These are phyloP conservation scores for Xeromyces bisporus DNA, from an alignment of 495 filamentous ascomycete genomes.

Conservation along the genomic window DNA sequence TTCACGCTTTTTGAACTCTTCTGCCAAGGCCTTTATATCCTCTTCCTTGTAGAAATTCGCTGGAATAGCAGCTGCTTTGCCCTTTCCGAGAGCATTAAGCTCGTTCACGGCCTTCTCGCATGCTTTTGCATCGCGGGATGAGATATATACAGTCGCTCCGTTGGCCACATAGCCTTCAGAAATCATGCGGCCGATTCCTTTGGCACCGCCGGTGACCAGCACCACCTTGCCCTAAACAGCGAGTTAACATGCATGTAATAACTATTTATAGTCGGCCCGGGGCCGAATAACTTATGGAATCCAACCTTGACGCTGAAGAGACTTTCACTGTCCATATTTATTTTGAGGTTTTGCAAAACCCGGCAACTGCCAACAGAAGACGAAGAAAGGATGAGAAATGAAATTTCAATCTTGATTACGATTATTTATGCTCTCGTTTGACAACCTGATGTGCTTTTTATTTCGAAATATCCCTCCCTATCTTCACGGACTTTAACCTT, in stretches of 20 bases:
- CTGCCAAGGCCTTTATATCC: conserved; percentile 46
- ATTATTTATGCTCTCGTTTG: too few relatives aligned
- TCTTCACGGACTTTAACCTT: too few relatives aligned
- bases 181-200: conserved; percentile 64
- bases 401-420: background rate
- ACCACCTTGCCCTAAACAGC: conserved; percentile 53
- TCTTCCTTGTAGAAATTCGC: conserved; percentile 62
- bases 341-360: background rate
- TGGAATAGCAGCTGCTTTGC: conserved; percentile 44
- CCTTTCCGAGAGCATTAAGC: conserved; percentile 45
- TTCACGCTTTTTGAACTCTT: conserved; percentile 45
- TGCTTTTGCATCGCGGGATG: conserved; percentile 48
- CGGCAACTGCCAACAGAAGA: background rate
- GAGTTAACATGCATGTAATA: conserved; percentile 21
- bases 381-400: background rate
- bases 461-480: too few relatives aligned
- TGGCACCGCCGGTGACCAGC: conserved; percentile 56
- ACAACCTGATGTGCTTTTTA: too few relatives aligned
- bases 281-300: background rate
- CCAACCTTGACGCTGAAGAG: conserved; percentile 44
- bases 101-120: conserved; percentile 41
- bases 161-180: conserved; percentile 63
- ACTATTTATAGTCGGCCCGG: too few relatives aligned
- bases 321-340: conserved; percentile 34
- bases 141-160: conserved; percentile 72